Base-by-base conservation (phyloP, 164 flowering plant species). In the Saururus chinensis region DNA sequence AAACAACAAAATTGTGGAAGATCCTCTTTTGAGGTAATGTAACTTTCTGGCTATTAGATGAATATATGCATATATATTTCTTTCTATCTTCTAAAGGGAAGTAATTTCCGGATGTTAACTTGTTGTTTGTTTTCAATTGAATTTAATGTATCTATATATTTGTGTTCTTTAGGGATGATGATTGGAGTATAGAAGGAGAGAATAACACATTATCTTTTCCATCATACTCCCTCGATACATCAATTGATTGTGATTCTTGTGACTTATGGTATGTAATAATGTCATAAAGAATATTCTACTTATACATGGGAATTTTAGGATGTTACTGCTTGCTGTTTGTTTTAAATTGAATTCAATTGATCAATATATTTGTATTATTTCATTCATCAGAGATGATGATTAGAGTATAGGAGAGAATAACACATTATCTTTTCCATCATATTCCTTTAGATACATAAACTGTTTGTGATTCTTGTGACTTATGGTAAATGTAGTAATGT, bases 401-500 rank as follows among this genome's bases (percentile, higher is more conserved):
- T n/a, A n/a, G n/a, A n/a, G n/a, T n/a, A n/a, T n/a, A n/a, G n/a
- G n/a, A n/a, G n/a, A n/a, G n/a, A n/a, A n/a, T n/a, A n/a, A n/a
- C n/a, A n/a, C n/a, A n/a, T n/a, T n/a, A n/a, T n/a, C n/a, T n/a
- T n/a, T n/a, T n/a, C n/a, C n/a, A n/a, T n/a, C n/a, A n/a, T n/a
- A n/a, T n/a, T n/a, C n/a, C 77, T 78, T 79, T 85, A 62, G 99
- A 95, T 73, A 91, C 93, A 57, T 95, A 97, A 65, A 87, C 91
- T 81, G 99, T 97, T 70, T 95, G 99, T 77, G 97, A 95, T 81
- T 84, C 92, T 42, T 95, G 99, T 73, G 97, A 95, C 75, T 64
- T 71, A 73, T 95, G 99, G 99, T 76, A 65, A 66, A 26, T 59
- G n/a, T 25, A 0, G 37, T 61, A 59, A 51, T 60, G 52, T 37